Percentiles rank a stretch among this genome's conserved stretches.
Conservation (phyloP, 768 basidiomycete genomes). For the Termitomyces sp. region DNA sequence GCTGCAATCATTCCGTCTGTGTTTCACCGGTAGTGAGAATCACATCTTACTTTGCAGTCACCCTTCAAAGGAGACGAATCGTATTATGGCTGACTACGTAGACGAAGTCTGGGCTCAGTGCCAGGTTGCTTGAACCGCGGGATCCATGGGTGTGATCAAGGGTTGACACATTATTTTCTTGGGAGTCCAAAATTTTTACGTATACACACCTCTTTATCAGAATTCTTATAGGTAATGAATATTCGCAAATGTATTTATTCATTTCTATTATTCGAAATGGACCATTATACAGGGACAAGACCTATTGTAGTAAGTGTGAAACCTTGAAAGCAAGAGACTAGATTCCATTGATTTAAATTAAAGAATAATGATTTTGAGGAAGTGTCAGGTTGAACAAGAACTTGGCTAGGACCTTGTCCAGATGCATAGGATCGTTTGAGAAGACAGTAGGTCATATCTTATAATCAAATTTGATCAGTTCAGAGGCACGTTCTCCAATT, state of each 20-base stretch:
- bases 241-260: neutral
- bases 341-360: neutral
- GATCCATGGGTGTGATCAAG: neutral
- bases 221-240: neutral
- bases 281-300: neutral
- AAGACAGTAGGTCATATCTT: neutral
- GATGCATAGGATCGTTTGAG: neutral
- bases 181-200: neutral
- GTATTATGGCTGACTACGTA: slow-evolving; percentile 52
- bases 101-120: slow-evolving; percentile 33
- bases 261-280: neutral
- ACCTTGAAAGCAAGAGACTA: neutral
- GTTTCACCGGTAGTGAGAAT: neutral
- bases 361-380: neutral
- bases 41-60: slow-evolving; percentile 28
- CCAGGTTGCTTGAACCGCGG: slow-evolving; percentile 5
- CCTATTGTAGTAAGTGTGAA: neutral
- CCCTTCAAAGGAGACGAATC: slow-evolving; percentile 43
- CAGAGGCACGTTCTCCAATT: slow-evolving; percentile 13
- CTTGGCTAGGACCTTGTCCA: neutral
- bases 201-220: neutral
- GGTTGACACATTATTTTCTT: neutral
- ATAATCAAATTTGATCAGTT: slow-evolving; percentile 9
- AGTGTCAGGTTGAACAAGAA: neutral
- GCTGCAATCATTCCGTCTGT: slow-evolving; percentile 12